Evolutionary conservation across 305 asterid genomes (phyloP).

Genomic region (Fraxinus velutina): DNA sequence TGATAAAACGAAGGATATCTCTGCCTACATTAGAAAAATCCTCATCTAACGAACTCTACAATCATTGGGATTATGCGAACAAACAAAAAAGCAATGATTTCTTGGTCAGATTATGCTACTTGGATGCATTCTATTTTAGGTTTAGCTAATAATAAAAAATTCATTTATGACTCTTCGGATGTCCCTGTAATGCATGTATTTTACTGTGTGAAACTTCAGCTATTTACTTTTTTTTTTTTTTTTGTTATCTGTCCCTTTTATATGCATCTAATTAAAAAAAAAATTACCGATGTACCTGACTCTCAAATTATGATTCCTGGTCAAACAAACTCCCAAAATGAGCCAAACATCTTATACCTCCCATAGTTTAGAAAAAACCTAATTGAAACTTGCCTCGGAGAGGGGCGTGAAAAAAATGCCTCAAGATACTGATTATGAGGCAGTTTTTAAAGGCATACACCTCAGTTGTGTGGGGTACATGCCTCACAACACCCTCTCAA

Average conservation of each 20-base stretch:
- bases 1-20: background rate
- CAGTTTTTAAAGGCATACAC: background rate
- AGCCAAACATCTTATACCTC: background rate
- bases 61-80: background rate
- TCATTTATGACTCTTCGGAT: background rate
- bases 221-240: background rate
- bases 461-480: background rate
- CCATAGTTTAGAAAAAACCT: background rate
- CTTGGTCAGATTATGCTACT: background rate
- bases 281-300: background rate
- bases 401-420: background rate
- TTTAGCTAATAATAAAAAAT: background rate
- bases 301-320: background rate
- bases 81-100: background rate
- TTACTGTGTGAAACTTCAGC: background rate
- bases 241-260: background rate
- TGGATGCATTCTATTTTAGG: background rate
- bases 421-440: background rate
- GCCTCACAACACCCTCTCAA: background rate
- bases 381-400: background rate
- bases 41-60: background rate
- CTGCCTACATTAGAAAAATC: background rate
- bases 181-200: background rate
- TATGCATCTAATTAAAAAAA: background rate
- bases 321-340: background rate